Conservation (phyloP, 1,139 yeast species). For the Hansenula lynferdii region DNA sequence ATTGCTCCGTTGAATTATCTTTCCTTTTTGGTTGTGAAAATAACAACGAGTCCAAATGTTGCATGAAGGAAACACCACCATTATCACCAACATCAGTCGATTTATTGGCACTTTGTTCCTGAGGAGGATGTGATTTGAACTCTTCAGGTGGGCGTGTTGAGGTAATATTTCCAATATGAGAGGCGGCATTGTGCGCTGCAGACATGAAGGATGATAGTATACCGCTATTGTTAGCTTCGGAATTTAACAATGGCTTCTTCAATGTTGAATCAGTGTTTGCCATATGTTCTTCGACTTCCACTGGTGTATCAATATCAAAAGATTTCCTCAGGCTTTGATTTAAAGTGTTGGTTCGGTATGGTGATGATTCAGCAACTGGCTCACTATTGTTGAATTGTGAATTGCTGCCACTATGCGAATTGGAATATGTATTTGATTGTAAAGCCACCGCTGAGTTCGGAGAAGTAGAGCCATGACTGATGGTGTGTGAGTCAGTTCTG, state of each 20-base stretch:
- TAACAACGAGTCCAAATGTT: slow-evolving; percentile 30
- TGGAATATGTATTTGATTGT: no score
- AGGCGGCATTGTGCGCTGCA: slow-evolving; percentile 33
- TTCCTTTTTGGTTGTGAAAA: slow-evolving; percentile 10
- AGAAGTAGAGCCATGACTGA: neutral
- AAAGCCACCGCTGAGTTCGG: no score
- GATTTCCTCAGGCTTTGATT: no score
- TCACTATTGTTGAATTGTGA: no score
- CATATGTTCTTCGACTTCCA: slow-evolving; percentile 12
- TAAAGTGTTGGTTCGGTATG: no score
- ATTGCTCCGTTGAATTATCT: slow-evolving; percentile 5
- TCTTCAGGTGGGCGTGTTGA: slow-evolving; percentile 8
- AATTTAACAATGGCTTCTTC: neutral
- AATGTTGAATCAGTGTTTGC: slow-evolving; percentile 12
- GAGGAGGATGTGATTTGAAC: slow-evolving; percentile 22
- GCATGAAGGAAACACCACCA: slow-evolving; percentile 23
- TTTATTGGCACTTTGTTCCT: no score
- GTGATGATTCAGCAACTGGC: slow-evolving; percentile 1
- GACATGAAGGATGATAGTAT: slow-evolving; percentile 27
- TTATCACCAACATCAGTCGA: neutral
- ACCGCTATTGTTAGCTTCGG: slow-evolving; percentile 12
- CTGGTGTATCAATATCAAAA: slow-evolving; percentile 1
- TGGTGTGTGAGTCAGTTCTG: neutral
- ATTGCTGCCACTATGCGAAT: no score
- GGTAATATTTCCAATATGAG: slow-evolving; percentile 20